Conservation (phyloP, 2,329 filamentous ascomycete species). For the Diatrype stigma region DNA sequence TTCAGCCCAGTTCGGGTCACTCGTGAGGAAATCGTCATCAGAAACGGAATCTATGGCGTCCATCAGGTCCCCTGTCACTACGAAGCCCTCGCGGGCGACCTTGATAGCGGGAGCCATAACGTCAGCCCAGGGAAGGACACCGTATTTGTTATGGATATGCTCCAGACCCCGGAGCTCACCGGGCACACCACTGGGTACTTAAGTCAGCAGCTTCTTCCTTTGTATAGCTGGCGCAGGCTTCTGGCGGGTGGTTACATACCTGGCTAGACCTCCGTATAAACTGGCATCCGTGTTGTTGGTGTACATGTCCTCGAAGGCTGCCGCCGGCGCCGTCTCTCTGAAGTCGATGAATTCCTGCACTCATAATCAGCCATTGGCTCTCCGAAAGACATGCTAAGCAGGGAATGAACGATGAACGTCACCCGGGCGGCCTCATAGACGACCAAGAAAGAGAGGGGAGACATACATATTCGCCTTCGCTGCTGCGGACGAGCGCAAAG, state of each 20-base stretch:
- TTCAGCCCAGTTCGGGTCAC: constrained; percentile 71
- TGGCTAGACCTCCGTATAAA: constrained; percentile 66
- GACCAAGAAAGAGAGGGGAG: too few relatives aligned
- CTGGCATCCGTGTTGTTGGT: constrained; percentile 61
- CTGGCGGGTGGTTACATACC: constrained; percentile 47
- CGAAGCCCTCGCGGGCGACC: constrained; percentile 69
- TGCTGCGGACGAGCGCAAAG: constrained; percentile 75
- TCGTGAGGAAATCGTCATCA: constrained; percentile 59
- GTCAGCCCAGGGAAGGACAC: constrained; percentile 58
- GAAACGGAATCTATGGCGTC: constrained; percentile 57
- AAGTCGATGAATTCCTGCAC: constrained; percentile 79
- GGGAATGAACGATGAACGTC: too few relatives aligned
- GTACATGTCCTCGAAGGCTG: constrained; percentile 78
- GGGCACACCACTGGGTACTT: constrained; percentile 53
- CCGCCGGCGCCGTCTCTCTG: constrained; percentile 76
- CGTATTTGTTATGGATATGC: constrained; percentile 66
- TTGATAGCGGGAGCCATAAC: constrained; percentile 68
- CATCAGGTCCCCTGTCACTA: constrained; percentile 58
- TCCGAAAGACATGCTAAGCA: too few relatives aligned
- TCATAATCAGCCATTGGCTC: not conserved
- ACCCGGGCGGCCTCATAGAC: too few relatives aligned
- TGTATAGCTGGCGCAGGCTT: constrained; percentile 26
- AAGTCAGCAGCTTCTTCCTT: constrained; percentile 5
- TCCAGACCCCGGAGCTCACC: constrained; percentile 71
- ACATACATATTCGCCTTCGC: constrained; percentile 50